phyloP scores from a whole-genome alignment of 2,329 filamentous ascomycete species.

The Pseudocercospora vitis region DNA sequence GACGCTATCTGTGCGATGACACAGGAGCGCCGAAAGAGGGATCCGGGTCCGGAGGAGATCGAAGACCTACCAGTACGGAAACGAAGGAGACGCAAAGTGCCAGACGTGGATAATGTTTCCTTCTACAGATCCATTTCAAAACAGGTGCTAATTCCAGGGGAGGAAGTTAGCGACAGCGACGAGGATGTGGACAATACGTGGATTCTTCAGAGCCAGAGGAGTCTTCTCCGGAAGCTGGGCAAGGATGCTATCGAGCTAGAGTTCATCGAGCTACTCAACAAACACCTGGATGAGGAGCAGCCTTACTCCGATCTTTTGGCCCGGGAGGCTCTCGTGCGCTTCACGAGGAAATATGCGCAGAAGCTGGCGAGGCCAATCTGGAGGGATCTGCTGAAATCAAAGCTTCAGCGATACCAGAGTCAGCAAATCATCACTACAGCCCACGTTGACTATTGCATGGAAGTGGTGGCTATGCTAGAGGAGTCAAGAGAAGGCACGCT shows the following conservation, averaged over 20 bases:
- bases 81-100: slow-evolving; percentile 40
- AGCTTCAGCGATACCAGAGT: slow-evolving; percentile 35
- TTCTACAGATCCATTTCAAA: slow-evolving; percentile 46
- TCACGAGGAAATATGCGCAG: slow-evolving; percentile 33
- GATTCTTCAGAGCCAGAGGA: slow-evolving; percentile 38
- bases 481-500: background rate
- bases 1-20: slow-evolving; percentile 4
- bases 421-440: slow-evolving; percentile 13
- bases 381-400: slow-evolving; percentile 34
- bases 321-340: slow-evolving; percentile 43
- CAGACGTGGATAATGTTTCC: slow-evolving; percentile 38
- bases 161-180: slow-evolving; percentile 46
- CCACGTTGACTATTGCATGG: slow-evolving; percentile 22
- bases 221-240: slow-evolving; percentile 29
- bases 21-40: slow-evolving; percentile 8
- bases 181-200: slow-evolving; percentile 44
- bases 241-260: slow-evolving; percentile 30
- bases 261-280: slow-evolving; percentile 42
- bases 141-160: slow-evolving; percentile 40
- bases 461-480: slow-evolving; percentile 3
- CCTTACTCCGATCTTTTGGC: slow-evolving; percentile 38
- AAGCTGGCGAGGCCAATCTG: slow-evolving; percentile 31
- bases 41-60: slow-evolving; percentile 26
- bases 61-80: slow-evolving; percentile 21
- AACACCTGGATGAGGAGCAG: slow-evolving; percentile 41